phyloP scores from a whole-genome alignment of 768 basidiomycete genomes.

The Rhizopogon rudus region DNA sequence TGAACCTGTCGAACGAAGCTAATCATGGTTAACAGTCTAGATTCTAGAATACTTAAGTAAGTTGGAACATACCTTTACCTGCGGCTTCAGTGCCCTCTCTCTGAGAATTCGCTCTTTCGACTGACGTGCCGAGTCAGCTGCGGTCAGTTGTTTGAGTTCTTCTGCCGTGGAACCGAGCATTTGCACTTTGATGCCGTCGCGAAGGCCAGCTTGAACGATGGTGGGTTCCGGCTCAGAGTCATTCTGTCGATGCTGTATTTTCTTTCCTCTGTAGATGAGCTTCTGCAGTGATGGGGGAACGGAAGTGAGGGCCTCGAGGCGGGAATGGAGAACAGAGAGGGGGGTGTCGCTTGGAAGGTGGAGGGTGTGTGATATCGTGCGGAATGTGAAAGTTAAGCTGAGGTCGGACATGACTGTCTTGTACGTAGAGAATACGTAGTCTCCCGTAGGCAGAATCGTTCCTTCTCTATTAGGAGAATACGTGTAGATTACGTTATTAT shows the following conservation, averaged over 20 bases:
- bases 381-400: constrained; percentile 33
- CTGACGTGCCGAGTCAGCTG: constrained; percentile 53
- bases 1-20: constrained; percentile 56
- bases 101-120: constrained; percentile 53
- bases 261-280: constrained; percentile 69
- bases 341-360: constrained; percentile 46
- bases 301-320: constrained; percentile 57
- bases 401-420: no score
- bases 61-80: constrained; percentile 44
- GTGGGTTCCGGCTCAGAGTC: constrained; percentile 22
- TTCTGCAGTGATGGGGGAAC: constrained; percentile 69
- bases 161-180: constrained; percentile 61
- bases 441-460: no score
- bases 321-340: constrained; percentile 44
- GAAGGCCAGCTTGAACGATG: constrained; percentile 48
- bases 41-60: background rate
- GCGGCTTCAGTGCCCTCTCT: constrained; percentile 53
- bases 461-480: no score
- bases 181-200: constrained; percentile 61
- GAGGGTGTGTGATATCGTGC: constrained; percentile 45
- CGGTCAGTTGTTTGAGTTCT: constrained; percentile 51
- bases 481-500: no score
- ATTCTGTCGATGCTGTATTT: constrained; percentile 14
- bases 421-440: no score
- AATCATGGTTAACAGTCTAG: background rate